A percentile compares a stretch with the other conserved stretches of the same genome.
Conservation (phyloP, 2,329 filamentous ascomycete species). For the Aspergillus ibericus region DNA sequence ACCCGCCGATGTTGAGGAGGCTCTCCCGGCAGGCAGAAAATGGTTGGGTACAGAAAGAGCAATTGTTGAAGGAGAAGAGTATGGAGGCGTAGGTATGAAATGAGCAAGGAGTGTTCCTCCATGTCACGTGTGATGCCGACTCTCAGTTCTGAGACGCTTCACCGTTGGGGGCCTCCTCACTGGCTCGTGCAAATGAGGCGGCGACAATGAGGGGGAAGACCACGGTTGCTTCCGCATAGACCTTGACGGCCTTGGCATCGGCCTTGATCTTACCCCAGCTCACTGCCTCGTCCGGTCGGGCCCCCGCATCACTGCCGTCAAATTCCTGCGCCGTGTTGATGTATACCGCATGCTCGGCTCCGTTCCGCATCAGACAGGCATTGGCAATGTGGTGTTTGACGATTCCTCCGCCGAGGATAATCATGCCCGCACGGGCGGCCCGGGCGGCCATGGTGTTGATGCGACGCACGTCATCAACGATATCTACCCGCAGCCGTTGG, state of each 20-base stretch:
- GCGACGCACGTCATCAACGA: slow-evolving; percentile 87
- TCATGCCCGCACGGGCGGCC: slow-evolving; percentile 88
- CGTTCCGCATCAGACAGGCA: slow-evolving; percentile 95
- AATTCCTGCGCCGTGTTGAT: slow-evolving; percentile 98
- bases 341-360: slow-evolving; percentile 93
- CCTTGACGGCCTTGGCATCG: slow-evolving; percentile 86
- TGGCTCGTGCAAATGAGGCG: slow-evolving; percentile 60
- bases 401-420: slow-evolving; percentile 90
- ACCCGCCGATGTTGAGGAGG: neutral
- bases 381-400: slow-evolving; percentile 99
- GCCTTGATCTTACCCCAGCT: slow-evolving; percentile 98
- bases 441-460: slow-evolving; percentile 91
- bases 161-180: slow-evolving; percentile 9
- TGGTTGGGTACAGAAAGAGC: neutral
- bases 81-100: neutral
- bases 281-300: slow-evolving; percentile 91
- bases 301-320: slow-evolving; percentile 94
- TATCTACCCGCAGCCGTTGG: slow-evolving; percentile 77
- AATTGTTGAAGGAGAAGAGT: neutral
- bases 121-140: neutral
- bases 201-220: slow-evolving; percentile 68
- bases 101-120: neutral
- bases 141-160: slow-evolving; percentile 13
- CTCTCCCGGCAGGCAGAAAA: neutral
- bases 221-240: slow-evolving; percentile 68